These are phyloP conservation scores for Skeletonema tropicum DNA, from an alignment of 108 stramenopile genomes.

Conservation along the genomic window DNA sequence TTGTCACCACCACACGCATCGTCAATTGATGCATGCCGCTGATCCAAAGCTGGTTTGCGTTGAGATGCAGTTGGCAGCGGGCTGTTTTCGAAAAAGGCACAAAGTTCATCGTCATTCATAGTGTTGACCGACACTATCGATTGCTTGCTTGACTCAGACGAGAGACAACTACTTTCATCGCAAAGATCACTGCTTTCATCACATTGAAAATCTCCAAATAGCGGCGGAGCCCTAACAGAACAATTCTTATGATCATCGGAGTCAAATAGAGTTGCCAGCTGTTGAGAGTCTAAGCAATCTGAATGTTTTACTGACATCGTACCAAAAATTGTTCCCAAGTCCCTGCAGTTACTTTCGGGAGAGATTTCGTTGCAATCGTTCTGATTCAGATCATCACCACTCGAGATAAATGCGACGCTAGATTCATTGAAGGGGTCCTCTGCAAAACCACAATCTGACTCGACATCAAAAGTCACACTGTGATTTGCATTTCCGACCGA, in stretches of 20 bases:
- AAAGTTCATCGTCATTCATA: constrained; percentile 28
- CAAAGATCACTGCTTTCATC: constrained; percentile 10
- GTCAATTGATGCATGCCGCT: neutral
- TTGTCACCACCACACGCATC: neutral
- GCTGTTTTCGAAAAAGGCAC: constrained; percentile 34
- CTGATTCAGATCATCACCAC: neutral
- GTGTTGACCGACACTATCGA: constrained; percentile 38
- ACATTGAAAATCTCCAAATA: neutral
- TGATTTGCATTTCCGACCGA: constrained; percentile 2
- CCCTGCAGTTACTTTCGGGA: neutral
- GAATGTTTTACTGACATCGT: neutral
- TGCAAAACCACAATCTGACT: constrained; percentile 13
- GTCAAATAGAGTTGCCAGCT: constrained; percentile 26
- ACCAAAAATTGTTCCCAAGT: constrained; percentile 21
- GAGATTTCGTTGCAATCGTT: neutral
- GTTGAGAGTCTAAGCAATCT: constrained; percentile 2
- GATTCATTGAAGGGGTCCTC: neutral
- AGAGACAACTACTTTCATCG: constrained; percentile 9
- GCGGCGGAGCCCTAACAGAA: constrained; percentile 18
- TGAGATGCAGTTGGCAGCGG: neutral
- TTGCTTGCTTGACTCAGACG: constrained; percentile 7
- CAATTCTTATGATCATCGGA: constrained; percentile 13
- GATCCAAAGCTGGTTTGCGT: neutral
- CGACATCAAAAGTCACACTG: constrained; percentile 1
- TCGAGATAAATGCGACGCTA: neutral